Conservation (phyloP, 208 protist genomes). For the Trypanosoma vivax region DNA sequence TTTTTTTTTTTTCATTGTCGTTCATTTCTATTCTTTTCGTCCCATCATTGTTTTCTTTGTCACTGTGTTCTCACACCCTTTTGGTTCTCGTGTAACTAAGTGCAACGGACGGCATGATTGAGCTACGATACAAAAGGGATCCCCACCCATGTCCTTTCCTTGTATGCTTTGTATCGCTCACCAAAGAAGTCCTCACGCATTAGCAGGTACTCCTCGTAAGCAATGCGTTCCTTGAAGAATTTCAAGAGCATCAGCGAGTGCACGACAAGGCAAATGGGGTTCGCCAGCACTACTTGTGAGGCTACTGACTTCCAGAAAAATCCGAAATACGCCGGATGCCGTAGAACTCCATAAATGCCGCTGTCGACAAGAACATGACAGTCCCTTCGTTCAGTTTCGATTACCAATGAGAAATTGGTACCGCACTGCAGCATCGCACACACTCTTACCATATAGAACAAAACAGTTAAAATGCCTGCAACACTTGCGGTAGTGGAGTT, state of each 20-base stretch:
- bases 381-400: constrained; percentile 47
- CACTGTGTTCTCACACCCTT: not conserved
- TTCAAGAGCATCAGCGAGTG: constrained; percentile 80
- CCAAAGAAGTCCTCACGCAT: constrained; percentile 83
- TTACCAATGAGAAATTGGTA: constrained; percentile 75
- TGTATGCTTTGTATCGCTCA: constrained; percentile 79
- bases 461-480: constrained; percentile 29
- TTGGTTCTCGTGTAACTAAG: not conserved
- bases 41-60: not conserved
- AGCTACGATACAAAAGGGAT: constrained; percentile 87
- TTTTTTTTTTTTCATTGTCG: not conserved
- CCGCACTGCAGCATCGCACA: constrained; percentile 78
- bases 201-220: constrained; percentile 83
- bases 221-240: constrained; percentile 90
- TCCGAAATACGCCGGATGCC: constrained; percentile 95
- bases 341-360: constrained; percentile 87
- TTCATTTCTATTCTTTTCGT: not conserved
- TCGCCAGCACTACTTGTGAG: constrained; percentile 91
- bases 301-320: constrained; percentile 92
- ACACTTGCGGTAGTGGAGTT: constrained; percentile 24
- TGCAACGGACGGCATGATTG: not conserved
- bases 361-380: constrained; percentile 84
- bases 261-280: constrained; percentile 80
- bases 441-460: constrained; percentile 72
- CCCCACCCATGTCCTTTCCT: constrained; percentile 46